These are phyloP conservation scores for Russula sp. DNA, from an alignment of 768 basidiomycete genomes.

Conservation along the genomic window DNA sequence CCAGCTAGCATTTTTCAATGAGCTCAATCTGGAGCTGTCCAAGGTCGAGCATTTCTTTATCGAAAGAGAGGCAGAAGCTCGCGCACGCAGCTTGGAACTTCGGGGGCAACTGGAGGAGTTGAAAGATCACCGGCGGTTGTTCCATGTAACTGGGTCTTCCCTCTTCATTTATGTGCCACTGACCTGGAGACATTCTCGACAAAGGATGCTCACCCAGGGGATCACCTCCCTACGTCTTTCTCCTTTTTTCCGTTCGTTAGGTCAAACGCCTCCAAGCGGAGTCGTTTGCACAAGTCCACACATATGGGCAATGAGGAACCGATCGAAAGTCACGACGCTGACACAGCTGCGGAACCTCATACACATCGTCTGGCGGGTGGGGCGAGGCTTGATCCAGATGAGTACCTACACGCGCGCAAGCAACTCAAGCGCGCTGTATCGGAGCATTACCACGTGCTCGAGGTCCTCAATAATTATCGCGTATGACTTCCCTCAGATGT, in stretches of 20 bases:
- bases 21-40: constrained; percentile 71
- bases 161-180: background rate
- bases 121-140: constrained; percentile 17
- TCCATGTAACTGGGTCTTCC: constrained; percentile 7
- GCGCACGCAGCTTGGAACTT: constrained; percentile 34
- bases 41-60: constrained; percentile 85
- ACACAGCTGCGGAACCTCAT: constrained; percentile 5
- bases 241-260: background rate
- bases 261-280: background rate
- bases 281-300: background rate
- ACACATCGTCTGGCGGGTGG: background rate
- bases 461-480: constrained; percentile 84
- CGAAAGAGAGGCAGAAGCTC: constrained; percentile 61
- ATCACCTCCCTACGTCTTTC: background rate
- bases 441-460: constrained; percentile 80
- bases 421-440: constrained; percentile 76
- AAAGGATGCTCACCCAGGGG: constrained; percentile 16
- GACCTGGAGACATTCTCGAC: background rate
- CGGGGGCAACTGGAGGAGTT: constrained; percentile 19
- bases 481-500: constrained; percentile 36
- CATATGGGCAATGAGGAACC: background rate
- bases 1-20: constrained; percentile 68
- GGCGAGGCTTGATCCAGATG: constrained; percentile 51
- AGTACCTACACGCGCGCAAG: constrained; percentile 80
- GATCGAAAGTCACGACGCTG: constrained; percentile 3